Conservation (phyloP, 176 grass and related monocot species). For the Paspalum vaginatum region DNA sequence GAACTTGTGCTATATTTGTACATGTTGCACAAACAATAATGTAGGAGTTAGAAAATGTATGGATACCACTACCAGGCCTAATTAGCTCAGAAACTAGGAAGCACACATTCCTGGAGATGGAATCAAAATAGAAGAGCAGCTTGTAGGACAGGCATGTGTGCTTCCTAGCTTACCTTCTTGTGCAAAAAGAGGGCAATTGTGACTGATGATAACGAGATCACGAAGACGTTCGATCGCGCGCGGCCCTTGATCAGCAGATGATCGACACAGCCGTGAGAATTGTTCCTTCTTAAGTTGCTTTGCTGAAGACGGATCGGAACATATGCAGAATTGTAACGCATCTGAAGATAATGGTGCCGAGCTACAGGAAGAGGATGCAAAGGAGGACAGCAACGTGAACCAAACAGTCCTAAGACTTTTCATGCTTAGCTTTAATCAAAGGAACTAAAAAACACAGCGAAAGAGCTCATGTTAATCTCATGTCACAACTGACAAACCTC, state of each 20-base stretch:
- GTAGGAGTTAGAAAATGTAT: background rate
- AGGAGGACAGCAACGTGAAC: background rate
- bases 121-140: background rate
- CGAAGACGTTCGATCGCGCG: background rate
- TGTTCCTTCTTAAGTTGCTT: slow-evolving; percentile 31
- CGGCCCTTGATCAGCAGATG: background rate
- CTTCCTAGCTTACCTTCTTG: background rate
- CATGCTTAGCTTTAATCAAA: background rate
- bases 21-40: background rate
- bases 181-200: background rate
- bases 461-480: background rate
- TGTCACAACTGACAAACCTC: too few relatives aligned
- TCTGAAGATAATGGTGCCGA: background rate
- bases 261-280: slow-evolving; percentile 12
- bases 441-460: background rate
- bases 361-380: background rate
- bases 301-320: background rate
- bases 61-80: background rate
- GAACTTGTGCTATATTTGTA: background rate
- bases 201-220: slow-evolving; percentile 2
- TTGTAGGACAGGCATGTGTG: background rate
- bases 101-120: too few relatives aligned
- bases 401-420: background rate
- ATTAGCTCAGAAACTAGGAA: background rate
- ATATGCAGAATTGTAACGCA: background rate